phyloP scores from a whole-genome alignment of 2,329 filamentous ascomycete genomes.

The Sporothrix curviconia region DNA sequence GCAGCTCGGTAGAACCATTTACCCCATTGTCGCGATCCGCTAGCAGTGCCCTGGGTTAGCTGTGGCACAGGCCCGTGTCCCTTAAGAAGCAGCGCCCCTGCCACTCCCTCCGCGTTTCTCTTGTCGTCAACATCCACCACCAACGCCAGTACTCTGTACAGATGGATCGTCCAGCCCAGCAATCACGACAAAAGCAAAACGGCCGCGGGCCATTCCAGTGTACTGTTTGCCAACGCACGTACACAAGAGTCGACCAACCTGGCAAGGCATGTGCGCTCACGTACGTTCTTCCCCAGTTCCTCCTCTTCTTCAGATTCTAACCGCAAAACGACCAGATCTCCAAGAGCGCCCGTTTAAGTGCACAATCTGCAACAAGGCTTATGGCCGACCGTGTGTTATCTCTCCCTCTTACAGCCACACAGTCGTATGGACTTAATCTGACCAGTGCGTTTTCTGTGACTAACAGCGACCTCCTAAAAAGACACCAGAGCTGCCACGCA shows the following conservation, averaged over 20 bases:
- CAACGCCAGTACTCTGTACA: background rate
- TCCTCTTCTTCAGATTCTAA: background rate
- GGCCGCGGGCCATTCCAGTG: constrained; percentile 15
- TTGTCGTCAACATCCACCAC: background rate
- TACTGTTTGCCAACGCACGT: constrained; percentile 14
- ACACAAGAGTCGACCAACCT: constrained; percentile 17
- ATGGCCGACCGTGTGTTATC: constrained; percentile 13
- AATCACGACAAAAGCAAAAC: background rate
- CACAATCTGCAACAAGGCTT: constrained; percentile 13
- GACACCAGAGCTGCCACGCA: constrained; percentile 12
- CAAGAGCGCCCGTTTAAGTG: constrained; percentile 18
- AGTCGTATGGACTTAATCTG: too few species aligned
- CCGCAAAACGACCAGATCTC: constrained; percentile 5
- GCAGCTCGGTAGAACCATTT: too few species aligned
- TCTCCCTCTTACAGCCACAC: too few species aligned
- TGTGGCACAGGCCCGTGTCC: too few species aligned
- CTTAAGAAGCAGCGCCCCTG: too few species aligned
- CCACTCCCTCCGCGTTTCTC: too few species aligned
- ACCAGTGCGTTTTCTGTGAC: too few species aligned
- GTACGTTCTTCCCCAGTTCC: background rate
- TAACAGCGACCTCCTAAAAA: constrained; percentile 16
- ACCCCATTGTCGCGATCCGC: too few species aligned
- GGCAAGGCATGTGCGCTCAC: constrained; percentile 17
- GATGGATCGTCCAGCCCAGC: background rate
- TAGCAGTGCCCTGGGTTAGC: too few species aligned